Base-by-base conservation (phyloP, 2,329 filamentous ascomycete genomes). In the Verticillium longisporum region DNA sequence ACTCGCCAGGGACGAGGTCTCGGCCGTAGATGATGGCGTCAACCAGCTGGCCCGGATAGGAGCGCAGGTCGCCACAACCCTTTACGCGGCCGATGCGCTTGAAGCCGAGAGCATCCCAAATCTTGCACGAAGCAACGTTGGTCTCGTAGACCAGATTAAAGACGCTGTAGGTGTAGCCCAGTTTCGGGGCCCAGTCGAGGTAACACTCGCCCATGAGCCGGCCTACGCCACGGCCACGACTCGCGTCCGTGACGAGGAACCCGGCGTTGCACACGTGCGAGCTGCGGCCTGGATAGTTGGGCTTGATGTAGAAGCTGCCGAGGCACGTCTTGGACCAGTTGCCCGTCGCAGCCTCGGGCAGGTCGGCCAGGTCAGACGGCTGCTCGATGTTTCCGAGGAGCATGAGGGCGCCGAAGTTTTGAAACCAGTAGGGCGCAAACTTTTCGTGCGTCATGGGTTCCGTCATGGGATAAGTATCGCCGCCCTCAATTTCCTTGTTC, bases 61-160 rank as follows among this genome's bases (percentile, higher is more conserved):
- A 89, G 70, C 86, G 84, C 54, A 91, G 81, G 72, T 85, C 86
- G 63, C 88, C 88, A 71, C 85, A 88, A 53, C 83, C 86, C 69
- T 88, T 88, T 67, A 97, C 88, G 59, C 90, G 86, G 21, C 92
- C 92, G 70, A 97, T 95, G 61, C 92, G 88, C 81, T 96, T 95
- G 79, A 97, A 97, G 62, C 92, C 92, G 34, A 97, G 83, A 1
- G 88, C 90, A 74, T 97, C 92, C 92, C 92, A 97, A 70, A 96
- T 92, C 65, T 89, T 88, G 73, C 92, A 93, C 36, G 90, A 94
- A 1, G 90, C 92, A 31, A 95, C 89, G 74, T 96, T 96, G 66
- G 90, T 96, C 80, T 96, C 92, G 78, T 96, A 96, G 6, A 96
- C 92, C 57, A 96, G 84, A 74, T 96, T 96, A 82, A 97, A 97